Percentiles rank a stretch among this genome's conserved stretches.
Conservation (phyloP, 306 rosid genomes). For the Rosa rugosa region DNA sequence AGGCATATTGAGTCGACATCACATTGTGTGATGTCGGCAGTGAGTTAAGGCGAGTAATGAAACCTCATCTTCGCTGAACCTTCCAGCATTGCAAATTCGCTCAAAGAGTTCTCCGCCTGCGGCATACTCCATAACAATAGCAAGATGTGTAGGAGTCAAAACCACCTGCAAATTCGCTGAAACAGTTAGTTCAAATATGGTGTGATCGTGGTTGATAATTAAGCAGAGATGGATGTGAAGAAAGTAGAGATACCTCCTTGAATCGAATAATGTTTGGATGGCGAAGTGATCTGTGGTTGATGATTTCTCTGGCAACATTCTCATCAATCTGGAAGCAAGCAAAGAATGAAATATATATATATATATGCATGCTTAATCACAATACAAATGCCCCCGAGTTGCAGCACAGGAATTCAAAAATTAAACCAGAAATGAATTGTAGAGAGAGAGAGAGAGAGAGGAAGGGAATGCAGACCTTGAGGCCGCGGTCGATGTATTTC, state of each 20-base stretch:
- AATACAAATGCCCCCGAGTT: too few species aligned
- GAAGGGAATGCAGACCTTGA: slow-evolving; percentile 29
- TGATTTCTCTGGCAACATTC: slow-evolving; percentile 83
- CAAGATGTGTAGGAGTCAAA: slow-evolving; percentile 83
- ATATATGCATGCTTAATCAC: too few species aligned
- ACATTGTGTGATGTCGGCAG: too few species aligned
- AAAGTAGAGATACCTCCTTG: slow-evolving; percentile 49
- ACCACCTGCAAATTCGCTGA: slow-evolving; percentile 50
- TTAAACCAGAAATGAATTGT: too few species aligned
- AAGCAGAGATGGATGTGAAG: too few species aligned
- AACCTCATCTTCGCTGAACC: slow-evolving; percentile 87
- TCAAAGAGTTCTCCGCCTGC: slow-evolving; percentile 90
- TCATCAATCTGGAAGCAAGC: slow-evolving; percentile 62
- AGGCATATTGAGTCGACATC: too few species aligned
- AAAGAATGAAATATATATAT: not conserved
- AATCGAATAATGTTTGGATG: slow-evolving; percentile 84
- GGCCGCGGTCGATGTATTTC: slow-evolving; percentile 78
- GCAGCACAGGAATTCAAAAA: too few species aligned
- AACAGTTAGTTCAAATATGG: too few species aligned
- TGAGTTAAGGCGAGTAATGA: too few species aligned
- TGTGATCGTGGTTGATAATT: too few species aligned
- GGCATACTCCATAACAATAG: slow-evolving; percentile 88
- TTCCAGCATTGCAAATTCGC: slow-evolving; percentile 73
- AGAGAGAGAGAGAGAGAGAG: not conserved
- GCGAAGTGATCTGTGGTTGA: slow-evolving; percentile 76